Evolutionary conservation across 1,284 basidiomycete genomes (phyloP), one percentile per base, ranked within the genome.

Genomic region (Apiotrichum montevideense): DNA sequence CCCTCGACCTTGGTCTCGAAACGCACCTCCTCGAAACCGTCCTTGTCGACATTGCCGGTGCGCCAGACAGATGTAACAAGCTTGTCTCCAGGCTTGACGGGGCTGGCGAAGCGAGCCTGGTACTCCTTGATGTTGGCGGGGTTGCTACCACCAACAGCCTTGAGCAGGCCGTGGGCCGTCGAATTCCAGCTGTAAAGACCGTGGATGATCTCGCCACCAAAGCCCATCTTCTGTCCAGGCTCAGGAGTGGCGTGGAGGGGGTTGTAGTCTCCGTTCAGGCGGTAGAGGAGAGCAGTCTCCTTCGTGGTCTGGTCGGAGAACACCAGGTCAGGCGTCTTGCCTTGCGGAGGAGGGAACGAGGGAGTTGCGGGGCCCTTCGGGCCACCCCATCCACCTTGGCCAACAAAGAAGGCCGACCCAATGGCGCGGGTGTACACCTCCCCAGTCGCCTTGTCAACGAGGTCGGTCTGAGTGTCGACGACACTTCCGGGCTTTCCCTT

Each of bases 211-310:
- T 56, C 59, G 39, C 59, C 59, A 47, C 59, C 59, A 33, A 61
- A 61, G 50, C 56, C 59, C 59, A 61, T 61, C 59, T 61, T 52
- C 45, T 51, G 37, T 42, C 59, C 59, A 11, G 56, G 54, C 51
- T 56, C 56, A 21, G 59, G 59, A 33, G 56, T 57, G 3, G 54
- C 52, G 56, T 61, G 59, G 7, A 61, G 59, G 3, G 59, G 59
- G 59, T 61, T 61, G 59, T 61, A 61, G 59, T 61, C 59, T 44
- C 59, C 59, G 51, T 61, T 61, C 35, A 61, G 59, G 39, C 59
- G 59, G 48, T 61, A 61, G 29, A 61, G 59, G 40, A 61, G 51
- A 4, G 59, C 51, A 1, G 59, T 61, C 56, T 53, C 51, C 35
- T 47, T 40, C 21, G 44, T 51, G 8, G 59, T 61, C 56, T 61